Percentiles rank a stretch among this genome's conserved stretches.
phyloP scores from a whole-genome alignment of 192 early-diverging fungal genomes.

The Podila horticola region DNA sequence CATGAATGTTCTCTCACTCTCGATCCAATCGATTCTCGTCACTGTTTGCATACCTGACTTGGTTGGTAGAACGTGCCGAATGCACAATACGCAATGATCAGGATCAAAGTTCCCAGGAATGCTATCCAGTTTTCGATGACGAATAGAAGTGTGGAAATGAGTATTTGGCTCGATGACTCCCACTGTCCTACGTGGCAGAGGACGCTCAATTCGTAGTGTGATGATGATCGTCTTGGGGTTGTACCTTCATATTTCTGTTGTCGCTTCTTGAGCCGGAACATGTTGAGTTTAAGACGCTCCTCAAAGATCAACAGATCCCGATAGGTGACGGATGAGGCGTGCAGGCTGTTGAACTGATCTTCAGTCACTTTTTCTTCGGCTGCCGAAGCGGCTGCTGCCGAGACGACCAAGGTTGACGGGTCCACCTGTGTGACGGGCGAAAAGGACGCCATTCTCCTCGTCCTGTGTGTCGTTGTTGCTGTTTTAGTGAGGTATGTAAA shows the following conservation, averaged over 20 bases:
- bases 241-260: constrained; percentile 80
- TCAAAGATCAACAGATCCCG: constrained; percentile 86
- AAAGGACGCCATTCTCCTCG: not conserved
- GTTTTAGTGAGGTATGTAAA: not conserved
- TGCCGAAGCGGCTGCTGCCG: constrained; percentile 7
- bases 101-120: constrained; percentile 37
- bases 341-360: constrained; percentile 42
- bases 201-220: not conserved
- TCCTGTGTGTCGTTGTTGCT: not conserved
- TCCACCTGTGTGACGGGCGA: constrained; percentile 43
- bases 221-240: not conserved
- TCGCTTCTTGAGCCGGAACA: constrained; percentile 69
- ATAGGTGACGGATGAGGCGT: constrained; percentile 60
- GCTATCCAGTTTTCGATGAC: constrained; percentile 8
- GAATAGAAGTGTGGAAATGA: not conserved
- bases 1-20: too few relatives aligned
- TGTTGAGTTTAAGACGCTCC: constrained; percentile 80
- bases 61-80: constrained; percentile 63
- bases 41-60: constrained; percentile 50
- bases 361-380: constrained; percentile 41
- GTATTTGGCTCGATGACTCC: not conserved
- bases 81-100: constrained; percentile 56
- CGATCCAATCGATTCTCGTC: too few relatives aligned
- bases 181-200: too few relatives aligned
- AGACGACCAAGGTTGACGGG: not conserved